Percentiles rank a stretch among this genome's conserved stretches.
These are phyloP conservation scores for Fraxinus anomala DNA, from an alignment of 257 asterid genomes.

Conservation along the genomic window DNA sequence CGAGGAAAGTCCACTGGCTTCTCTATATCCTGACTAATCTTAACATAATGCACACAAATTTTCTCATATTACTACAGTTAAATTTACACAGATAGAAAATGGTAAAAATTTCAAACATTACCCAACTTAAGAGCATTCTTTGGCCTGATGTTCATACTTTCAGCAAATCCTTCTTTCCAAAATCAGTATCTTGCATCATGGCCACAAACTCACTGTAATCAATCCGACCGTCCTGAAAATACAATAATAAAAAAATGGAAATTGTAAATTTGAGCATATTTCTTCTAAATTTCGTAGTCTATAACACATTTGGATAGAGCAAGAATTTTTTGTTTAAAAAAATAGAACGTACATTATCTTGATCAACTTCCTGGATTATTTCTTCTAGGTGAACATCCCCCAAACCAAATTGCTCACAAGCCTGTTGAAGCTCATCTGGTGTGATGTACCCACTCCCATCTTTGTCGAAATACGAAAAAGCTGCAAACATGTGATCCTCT, in stretches of 20 bases:
- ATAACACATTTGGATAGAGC: neutral
- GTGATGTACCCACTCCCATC: constrained; percentile 89
- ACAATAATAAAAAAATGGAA: neutral
- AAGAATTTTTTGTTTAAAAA: neutral
- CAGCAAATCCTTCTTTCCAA: constrained; percentile 45
- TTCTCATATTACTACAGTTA: constrained; percentile 23
- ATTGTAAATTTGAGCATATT: neutral
- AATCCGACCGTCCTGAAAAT: constrained; percentile 72
- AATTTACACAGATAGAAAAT: constrained; percentile 30
- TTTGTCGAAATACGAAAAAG: constrained; percentile 83
- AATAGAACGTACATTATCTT: constrained; percentile 53
- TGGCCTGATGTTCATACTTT: constrained; percentile 34
- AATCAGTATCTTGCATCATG: constrained; percentile 82
- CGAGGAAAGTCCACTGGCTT: constrained; percentile 16
- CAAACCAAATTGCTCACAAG: constrained; percentile 78
- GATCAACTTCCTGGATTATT: constrained; percentile 82
- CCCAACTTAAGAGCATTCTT: constrained; percentile 32
- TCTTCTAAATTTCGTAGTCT: constrained; percentile 1
- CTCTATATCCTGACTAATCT: constrained; percentile 35
- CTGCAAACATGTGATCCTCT: constrained; percentile 74
- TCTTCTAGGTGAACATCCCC: constrained; percentile 66
- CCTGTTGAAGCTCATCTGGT: constrained; percentile 82
- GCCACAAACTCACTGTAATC: constrained; percentile 83
- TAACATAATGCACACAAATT: constrained; percentile 18
- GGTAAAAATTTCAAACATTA: constrained; percentile 16